Evolutionary conservation across 306 rosid species (phyloP), one percentile per base, ranked within the genome.

Genomic region (Lablab purpureus): DNA sequence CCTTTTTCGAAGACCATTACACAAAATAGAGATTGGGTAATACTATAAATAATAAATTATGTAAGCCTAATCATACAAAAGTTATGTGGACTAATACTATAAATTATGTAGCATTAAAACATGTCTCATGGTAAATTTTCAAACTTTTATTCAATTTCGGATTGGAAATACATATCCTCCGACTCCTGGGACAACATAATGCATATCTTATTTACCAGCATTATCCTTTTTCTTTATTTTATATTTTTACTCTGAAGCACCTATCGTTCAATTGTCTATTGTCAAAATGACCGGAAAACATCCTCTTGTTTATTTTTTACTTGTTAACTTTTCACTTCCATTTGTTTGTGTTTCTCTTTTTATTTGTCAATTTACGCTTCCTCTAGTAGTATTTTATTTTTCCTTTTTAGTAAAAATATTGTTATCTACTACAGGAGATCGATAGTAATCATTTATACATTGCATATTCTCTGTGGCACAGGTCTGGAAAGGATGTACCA

Each of bases 401-500:
- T 14, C 30, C 41, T 63, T 10, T 49, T 51, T 56, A 65, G 25
- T 50, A 8, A 50, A 59, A 76, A 59, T 67, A 36, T 65, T 17
- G 2, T 34, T 73, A 56, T 67, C 46, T 67, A 69, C 76, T 63
- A 25, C 51, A 77, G 46, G 63, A 79, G 73, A 70, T 70, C 68
- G n/a, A 37, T 75, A 21, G 66, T 28, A 32, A 72, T 36, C 55
- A 43, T 50, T 23, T 30, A 64, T 46, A 40, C 30, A 21, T 49
- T 36, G 56, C 62, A 63, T 69, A 59, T 52, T 71, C 72, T 65
- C 67, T 78, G 87, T 76, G 78, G 46, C 74, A 67, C 85, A 95
- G 99, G 75, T 80, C 93, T 54, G 91, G 75, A 76, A 86, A 82
- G 84, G 75, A 59, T 77, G 74, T 40, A 28, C 82, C 77, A 49